Evolutionary conservation across 2,329 filamentous ascomycete species (phyloP), one percentile per base, ranked within the genome.

Genomic region (Cladorrhinum sp.): DNA sequence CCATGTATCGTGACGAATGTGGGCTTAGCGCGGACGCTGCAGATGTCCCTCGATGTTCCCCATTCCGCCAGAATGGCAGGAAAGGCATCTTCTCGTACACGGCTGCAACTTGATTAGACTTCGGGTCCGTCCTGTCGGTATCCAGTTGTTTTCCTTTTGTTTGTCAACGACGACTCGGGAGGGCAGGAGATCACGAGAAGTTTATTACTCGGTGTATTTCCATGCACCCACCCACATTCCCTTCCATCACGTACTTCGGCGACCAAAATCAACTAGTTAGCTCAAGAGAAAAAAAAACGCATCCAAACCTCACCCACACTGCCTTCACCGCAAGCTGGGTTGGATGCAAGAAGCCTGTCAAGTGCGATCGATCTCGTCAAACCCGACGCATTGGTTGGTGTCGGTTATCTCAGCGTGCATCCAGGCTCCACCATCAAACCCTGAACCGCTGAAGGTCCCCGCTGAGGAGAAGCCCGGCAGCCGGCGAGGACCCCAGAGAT

Each of bases 391-490:
- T 28, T 54, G 51, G 51, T 54, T 54, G 51, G 51, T 33, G 51
- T 54, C 51, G 51, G 51, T 23, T 54, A 54, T 54, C 51, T 56
- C 55, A 30, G 42, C 18, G n/a, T 56, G 48, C 49, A 53, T 24
- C 56, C 30, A 21, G 36, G 33, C 52, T 30, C 57, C 57, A 52
- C 36, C 39, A 14, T 21, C 8, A 50, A 59, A 49, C 57, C 57
- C 26, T 52, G 49, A 54, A 46, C 57, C 50, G 57, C 57, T 52
- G 57, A 53, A 26, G 33, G n/a, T 23, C 49, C 49, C 49, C 49
- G 23, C 57, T 46, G 57, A 46, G 26, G 48, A 18, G 18, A 36
- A 49, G 23, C 39, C 49, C 54, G 54, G 39, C 39, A 24, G 42
- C 42, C 42, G 42, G 42, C 42, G 42, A 46, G n/a, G n/a, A 18